Evolutionary conservation across 2,329 filamentous ascomycete genomes (phyloP), one percentile per base, ranked within the genome.

Genomic region (Claviceps spartinae): DNA sequence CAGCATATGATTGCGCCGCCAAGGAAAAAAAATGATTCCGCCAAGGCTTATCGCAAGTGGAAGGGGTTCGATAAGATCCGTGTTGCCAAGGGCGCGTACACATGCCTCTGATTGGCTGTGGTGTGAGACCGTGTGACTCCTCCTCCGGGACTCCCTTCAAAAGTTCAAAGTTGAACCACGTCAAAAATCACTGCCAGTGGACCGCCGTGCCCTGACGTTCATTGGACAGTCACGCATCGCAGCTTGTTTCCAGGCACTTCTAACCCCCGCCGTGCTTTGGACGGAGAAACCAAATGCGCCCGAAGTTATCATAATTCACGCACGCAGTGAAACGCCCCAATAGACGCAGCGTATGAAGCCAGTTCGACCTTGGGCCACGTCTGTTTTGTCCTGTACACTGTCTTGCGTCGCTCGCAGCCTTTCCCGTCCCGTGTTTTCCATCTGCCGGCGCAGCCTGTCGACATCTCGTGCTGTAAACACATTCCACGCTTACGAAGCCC

Each of bases 391-490:
- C 6, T 50, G 24, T 37, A 56, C 52, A 53, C 48, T 46, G 42
- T 49, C 30, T 38, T 36, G 47, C 34, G 45, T 38, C 52, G 26
- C 57, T 43, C 45, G 48, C 47, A 51, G 45, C 40, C 38, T 54
- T 50, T 50, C 41, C 46, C 52, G 53, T 56, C 54, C 56, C 55
- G 55, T 54, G 58, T 54, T 55, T 51, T 49, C 54, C 48, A 40
- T 52, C 53, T 51, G 55, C 51, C 55, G 50, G 53, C 64, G 63
- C 58, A 57, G 53, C 56, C 60, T 68, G 55, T 58, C 61, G 52
- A 61, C 58, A 52, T 62, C 61, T 46, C 61, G 58, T 59, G 55
- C 57, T 55, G 59, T 63, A 56, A 53, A 61, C 56, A 62, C 61
- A 47, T 63, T 59, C 53, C 62, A 63, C 52, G 55, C 62, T 48